A percentile compares a stretch with the other conserved stretches of the same genome.
These are phyloP conservation scores for Cercophora sp. DNA, from an alignment of 495 filamentous ascomycete species.

Conservation along the genomic window DNA sequence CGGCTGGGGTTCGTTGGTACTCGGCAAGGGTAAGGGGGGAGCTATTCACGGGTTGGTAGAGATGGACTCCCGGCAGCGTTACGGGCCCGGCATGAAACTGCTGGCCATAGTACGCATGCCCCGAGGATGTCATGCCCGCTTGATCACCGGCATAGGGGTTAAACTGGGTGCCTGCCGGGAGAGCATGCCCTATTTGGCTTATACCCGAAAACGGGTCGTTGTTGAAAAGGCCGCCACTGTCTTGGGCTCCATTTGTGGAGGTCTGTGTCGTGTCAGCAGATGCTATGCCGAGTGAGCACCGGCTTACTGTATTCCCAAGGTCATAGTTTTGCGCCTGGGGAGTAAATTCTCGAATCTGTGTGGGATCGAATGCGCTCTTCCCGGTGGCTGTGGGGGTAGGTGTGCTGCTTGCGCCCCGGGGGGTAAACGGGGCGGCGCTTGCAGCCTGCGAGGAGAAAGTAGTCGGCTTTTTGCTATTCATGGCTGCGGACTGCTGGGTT, in stretches of 20 bases:
- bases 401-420: slow-evolving; percentile 52
- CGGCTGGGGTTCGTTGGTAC: slow-evolving; percentile 80
- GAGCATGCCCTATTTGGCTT: slow-evolving; percentile 47
- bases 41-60: slow-evolving; percentile 84
- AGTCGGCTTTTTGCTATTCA: slow-evolving; percentile 64
- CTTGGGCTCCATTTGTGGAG: slow-evolving; percentile 14
- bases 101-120: slow-evolving; percentile 46
- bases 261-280: slow-evolving; percentile 13
- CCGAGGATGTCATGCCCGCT: slow-evolving; percentile 40
- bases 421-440: slow-evolving; percentile 88
- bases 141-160: slow-evolving; percentile 66
- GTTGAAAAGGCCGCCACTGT: slow-evolving; percentile 23
- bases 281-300: neutral
- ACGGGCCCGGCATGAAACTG: slow-evolving; percentile 44
- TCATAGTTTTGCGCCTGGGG: slow-evolving; percentile 76
- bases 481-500: slow-evolving; percentile 38
- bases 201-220: slow-evolving; percentile 59
- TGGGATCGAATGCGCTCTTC: slow-evolving; percentile 34
- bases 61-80: slow-evolving; percentile 87
- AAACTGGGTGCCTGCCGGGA: slow-evolving; percentile 46
- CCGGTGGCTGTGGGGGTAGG: slow-evolving; percentile 84
- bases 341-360: slow-evolving; percentile 70
- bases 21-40: slow-evolving; percentile 70
- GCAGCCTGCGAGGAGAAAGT: slow-evolving; percentile 79
- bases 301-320: slow-evolving; percentile 56